phyloP scores from a whole-genome alignment of 257 asterid genomes.

The Penstemon eatonii region DNA sequence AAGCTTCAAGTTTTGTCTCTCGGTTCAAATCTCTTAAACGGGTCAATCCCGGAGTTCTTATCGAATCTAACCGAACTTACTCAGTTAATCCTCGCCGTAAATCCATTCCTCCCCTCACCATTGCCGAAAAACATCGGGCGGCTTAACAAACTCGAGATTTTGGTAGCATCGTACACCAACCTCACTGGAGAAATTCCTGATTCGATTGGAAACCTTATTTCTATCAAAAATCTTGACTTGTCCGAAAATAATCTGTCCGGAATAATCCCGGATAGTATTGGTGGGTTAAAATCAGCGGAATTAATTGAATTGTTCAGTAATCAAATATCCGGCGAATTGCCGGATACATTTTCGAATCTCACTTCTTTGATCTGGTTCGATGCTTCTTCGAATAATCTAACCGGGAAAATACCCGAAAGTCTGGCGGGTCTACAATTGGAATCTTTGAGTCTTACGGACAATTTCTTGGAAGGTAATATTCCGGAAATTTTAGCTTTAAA shows the following conservation, averaged over 20 bases:
- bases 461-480: constrained; percentile 57
- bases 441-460: constrained; percentile 62
- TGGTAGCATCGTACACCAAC: constrained; percentile 36
- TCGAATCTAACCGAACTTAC: constrained; percentile 61
- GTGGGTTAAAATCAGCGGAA: constrained; percentile 37
- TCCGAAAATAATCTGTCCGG: constrained; percentile 58
- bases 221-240: constrained; percentile 53
- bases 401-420: constrained; percentile 66
- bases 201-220: constrained; percentile 52
- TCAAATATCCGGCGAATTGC: constrained; percentile 68
- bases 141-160: constrained; percentile 51
- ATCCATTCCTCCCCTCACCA: constrained; percentile 53
- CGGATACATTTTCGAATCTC: constrained; percentile 58
- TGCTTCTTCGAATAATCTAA: constrained; percentile 61
- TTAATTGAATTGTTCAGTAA: constrained; percentile 59
- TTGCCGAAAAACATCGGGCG: constrained; percentile 63
- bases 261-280: constrained; percentile 60
- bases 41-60: constrained; percentile 63
- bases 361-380: constrained; percentile 54
- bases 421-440: constrained; percentile 49
- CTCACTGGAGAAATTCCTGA: constrained; percentile 62
- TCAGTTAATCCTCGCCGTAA: constrained; percentile 43
- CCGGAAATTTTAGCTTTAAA: constrained; percentile 52
- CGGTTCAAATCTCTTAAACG: constrained; percentile 55
- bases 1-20: constrained; percentile 50